Conservation (phyloP, 2,329 filamentous ascomycete species). For the Eurotiales sp. region DNA sequence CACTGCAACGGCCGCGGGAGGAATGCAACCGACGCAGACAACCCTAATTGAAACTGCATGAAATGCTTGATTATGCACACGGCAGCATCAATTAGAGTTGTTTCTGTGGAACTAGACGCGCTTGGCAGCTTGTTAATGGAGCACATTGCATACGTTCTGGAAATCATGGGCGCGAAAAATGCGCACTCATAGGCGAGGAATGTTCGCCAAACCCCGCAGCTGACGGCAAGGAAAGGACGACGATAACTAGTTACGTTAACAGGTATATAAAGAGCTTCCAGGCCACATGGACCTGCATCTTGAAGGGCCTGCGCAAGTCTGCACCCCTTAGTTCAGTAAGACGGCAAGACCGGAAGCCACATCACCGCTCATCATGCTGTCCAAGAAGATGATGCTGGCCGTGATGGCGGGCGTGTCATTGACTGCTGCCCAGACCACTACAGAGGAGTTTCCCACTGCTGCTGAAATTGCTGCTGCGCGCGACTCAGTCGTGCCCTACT, state of each 20-base stretch:
- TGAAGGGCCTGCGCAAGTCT: too few species aligned
- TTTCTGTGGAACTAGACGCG: not conserved
- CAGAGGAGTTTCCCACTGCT: slow-evolving; percentile 24
- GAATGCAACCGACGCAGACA: too few species aligned
- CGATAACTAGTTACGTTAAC: too few species aligned
- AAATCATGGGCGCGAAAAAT: too few species aligned
- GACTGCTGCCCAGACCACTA: slow-evolving; percentile 24
- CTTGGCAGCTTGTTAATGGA: too few species aligned
- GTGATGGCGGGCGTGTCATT: slow-evolving; percentile 22
- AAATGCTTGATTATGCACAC: too few species aligned
- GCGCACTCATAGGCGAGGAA: not conserved
- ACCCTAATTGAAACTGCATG: too few species aligned
- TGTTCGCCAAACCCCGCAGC: not conserved
- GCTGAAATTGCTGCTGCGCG: slow-evolving; percentile 29
- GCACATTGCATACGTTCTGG: too few species aligned
- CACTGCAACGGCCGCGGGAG: not conserved
- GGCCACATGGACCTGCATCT: too few species aligned
- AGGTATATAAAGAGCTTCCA: not conserved
- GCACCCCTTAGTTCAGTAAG: too few species aligned
- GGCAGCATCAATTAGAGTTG: too few species aligned
- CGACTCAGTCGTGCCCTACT: slow-evolving; percentile 59
- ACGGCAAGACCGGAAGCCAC: not conserved
- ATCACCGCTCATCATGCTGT: slow-evolving; percentile 16
- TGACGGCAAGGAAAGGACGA: not conserved
- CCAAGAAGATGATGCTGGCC: slow-evolving; percentile 19